phyloP scores from a whole-genome alignment of 139 green algal species.

The Chlorella vulgaris region DNA sequence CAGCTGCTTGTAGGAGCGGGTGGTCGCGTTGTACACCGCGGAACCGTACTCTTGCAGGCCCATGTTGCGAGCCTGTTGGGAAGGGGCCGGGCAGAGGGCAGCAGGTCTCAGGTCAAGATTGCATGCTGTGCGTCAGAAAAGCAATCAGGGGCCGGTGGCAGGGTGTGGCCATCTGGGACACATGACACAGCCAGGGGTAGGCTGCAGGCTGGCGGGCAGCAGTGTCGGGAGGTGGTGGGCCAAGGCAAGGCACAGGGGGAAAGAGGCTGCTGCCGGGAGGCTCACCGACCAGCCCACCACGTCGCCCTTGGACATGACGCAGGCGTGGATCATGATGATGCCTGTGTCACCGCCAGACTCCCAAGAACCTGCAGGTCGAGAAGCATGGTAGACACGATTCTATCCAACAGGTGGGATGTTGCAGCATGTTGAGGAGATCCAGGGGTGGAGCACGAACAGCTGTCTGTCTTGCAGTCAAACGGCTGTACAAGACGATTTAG shows the following conservation, averaged over 20 bases:
- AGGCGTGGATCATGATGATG: conserved; percentile 16
- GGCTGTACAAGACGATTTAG: too few relatives aligned
- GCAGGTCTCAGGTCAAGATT: too few relatives aligned
- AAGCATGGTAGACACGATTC: too few relatives aligned
- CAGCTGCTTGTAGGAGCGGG: background rate
- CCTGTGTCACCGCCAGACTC: background rate
- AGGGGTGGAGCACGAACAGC: too few relatives aligned
- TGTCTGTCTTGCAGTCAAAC: too few relatives aligned
- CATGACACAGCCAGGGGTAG: too few relatives aligned
- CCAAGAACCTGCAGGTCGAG: background rate
- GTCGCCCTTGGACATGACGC: background rate
- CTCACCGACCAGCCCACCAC: conserved; percentile 25
- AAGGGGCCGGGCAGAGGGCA: background rate
- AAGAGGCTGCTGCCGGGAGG: background rate
- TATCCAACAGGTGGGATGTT: too few relatives aligned
- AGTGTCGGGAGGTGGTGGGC: background rate
- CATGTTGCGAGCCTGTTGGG: background rate
- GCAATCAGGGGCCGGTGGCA: background rate
- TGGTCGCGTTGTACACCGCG: background rate
- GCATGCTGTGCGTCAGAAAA: background rate
- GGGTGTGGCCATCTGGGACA: too few relatives aligned
- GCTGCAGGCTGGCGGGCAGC: background rate
- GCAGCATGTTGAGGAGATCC: too few relatives aligned
- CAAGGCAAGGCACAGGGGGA: background rate
- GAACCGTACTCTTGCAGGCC: conserved; percentile 3